Base-by-base conservation (phyloP, 257 asterid species). In the Fraxinus excelsior region DNA sequence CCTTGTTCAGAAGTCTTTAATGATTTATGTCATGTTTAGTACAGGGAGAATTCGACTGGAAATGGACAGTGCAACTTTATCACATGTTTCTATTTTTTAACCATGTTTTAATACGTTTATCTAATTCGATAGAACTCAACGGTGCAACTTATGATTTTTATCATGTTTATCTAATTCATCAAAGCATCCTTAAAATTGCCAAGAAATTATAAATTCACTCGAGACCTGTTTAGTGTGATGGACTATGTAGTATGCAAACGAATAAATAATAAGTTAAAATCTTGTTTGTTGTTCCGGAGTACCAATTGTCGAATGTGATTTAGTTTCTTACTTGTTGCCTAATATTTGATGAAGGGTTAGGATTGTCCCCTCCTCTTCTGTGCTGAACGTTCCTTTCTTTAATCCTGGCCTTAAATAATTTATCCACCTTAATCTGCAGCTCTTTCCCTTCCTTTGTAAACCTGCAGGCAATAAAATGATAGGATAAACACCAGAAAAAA, bases 391-490 rank as follows among this genome's bases (percentile, higher is more conserved):
- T 65, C 92, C 98, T 67, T 92, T 86, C 64, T 94, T 94, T 78
- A 94, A 44, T 49, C 98, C 98, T 0, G 98, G 97, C 80, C 98
- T 71, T 37, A 94, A 74, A 73, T 94, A 94, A 81, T 94, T 94
- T 80, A 92, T 87, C 98, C 98, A 94, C 76, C 98, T 86, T 44
- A 94, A 78, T 71, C 98, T 85, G 85, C 98, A 90, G 83, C 98
- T 94, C 87, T 94, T 94, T 28, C 97, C 98, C 74, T 83, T 92
- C 71, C 98, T 90, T n/a, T 92, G 90, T 46, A 94, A 79, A 80
- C 96, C 97, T 94, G 88, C 60, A 83, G 37, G 32, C 16, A 76
- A 74, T 73, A 68, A 69, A 34, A 62, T 58, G 34, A 67, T 9
- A 31, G 25, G 73, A 68, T 73, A 13, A 14, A 44, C 25, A 0